Evolutionary conservation across 768 basidiomycete species (phyloP), one percentile per base, ranked within the genome.

Genomic region (Cyclocybe aegerita): DNA sequence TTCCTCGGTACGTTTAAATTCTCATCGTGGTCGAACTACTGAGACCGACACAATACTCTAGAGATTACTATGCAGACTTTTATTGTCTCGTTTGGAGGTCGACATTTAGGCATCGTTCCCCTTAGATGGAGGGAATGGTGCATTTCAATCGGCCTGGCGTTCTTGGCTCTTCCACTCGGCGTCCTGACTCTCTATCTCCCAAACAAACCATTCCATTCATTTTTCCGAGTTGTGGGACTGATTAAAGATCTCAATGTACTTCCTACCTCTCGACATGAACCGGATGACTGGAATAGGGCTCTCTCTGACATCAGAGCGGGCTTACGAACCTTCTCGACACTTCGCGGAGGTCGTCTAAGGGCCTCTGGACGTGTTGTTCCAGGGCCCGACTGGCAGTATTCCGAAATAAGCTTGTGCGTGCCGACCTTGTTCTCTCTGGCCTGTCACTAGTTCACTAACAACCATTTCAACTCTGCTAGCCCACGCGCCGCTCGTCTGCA

Each of bases 61-160:
- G 94, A 98, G 80, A 78, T 96, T 59, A 88, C 73, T 11, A 80
- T 88, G 11, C 97, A 99, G 66, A 66, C 93, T 40, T 53, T 93
- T 53, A 94, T 98, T 49, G 89, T 98, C 46, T 92, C 93, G 60
- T 77, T 98, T 38, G 96, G 94, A 36, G 88, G 90, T 33, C 79
- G 88, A 2, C 94, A 94, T 0, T 98, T 99, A 76, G 85, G 89
- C 61, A 95, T 98, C 7, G 86, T 82, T 0, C 76, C 65, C 6
- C 83, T 98, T 44, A 72, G 73, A 34, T 92, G 89, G 7, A 82
- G 82, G 35, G 93, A 96, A 66, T 99, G 97, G 97, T 94, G 83
- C 46, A 91, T 98, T 57, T 90, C 91, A 0, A 72, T 99, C 34
- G 86, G 91, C 42, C 79, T 98, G 32, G 97, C 96, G 31, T 53